Evolutionary conservation across 2,329 filamentous ascomycete genomes (phyloP).

Genomic region (Penicillium paneum): DNA sequence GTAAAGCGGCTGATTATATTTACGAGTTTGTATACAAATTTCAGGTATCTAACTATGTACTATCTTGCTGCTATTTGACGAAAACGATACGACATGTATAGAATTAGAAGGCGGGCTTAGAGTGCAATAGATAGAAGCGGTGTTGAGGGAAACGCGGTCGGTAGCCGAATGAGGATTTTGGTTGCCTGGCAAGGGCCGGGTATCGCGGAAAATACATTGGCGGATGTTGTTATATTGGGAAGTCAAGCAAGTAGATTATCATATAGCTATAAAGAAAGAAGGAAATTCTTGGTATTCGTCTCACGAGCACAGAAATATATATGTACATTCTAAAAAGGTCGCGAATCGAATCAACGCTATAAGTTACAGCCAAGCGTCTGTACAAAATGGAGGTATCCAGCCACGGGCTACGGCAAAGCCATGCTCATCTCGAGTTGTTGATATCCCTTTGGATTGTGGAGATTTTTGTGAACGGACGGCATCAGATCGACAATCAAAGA

Average conservation of each 20-base stretch:
- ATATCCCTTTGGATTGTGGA: slow-evolving; percentile 11
- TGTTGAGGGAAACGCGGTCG: no score
- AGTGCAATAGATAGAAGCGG: no score
- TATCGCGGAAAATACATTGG: no score
- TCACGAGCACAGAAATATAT: background rate
- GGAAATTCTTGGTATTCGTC: slow-evolving; percentile 6
- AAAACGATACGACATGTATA: no score
- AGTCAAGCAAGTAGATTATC: background rate
- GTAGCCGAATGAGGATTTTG: no score
- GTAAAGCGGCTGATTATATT: no score
- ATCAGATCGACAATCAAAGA: slow-evolving; percentile 18
- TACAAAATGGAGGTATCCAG: background rate
- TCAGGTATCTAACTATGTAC: no score
- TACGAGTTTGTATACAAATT: no score
- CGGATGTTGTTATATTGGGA: background rate
- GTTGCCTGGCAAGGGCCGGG: no score
- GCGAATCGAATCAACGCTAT: slow-evolving; percentile 1
- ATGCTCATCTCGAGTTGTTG: slow-evolving; percentile 17
- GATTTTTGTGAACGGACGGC: slow-evolving; percentile 10
- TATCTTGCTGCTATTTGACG: no score
- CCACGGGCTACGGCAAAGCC: background rate
- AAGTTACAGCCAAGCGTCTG: background rate
- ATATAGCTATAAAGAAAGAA: background rate
- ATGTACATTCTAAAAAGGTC: slow-evolving; percentile 2
- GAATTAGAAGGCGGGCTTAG: no score